Evolutionary conservation across 129 eudicot species (phyloP).

Genomic region (Calendula officinalis): DNA sequence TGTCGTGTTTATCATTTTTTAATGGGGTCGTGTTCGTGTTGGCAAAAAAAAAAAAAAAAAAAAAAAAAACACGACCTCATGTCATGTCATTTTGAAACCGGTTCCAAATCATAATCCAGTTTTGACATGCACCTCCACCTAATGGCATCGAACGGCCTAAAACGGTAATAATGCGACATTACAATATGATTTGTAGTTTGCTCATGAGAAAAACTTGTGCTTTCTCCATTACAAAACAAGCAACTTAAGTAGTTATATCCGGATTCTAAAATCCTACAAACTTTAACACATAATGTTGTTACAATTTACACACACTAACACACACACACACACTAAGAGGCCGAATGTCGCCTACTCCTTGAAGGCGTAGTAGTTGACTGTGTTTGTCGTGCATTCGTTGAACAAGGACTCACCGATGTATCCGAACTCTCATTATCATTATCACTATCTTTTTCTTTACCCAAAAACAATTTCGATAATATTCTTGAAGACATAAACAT

Average conservation of each 20-base stretch:
- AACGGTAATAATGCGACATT: no score
- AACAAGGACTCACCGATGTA: constrained; percentile 72
- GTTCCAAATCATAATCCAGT: no score
- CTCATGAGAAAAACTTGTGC: no score
- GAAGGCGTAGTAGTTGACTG: constrained; percentile 64
- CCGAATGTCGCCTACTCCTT: constrained; percentile 62
- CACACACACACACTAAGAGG: constrained; percentile 31
- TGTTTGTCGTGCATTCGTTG: constrained; percentile 58
- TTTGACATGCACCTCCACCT: no score
- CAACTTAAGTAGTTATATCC: neutral
- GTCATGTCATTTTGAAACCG: no score
- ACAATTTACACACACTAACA: constrained; percentile 15
- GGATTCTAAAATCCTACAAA: constrained; percentile 32
- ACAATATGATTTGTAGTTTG: no score
- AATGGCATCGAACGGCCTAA: no score
- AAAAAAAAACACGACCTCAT: no score
- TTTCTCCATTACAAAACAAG: no score
- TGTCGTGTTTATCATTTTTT: no score
- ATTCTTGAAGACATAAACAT: constrained; percentile 60
- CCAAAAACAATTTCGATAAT: constrained; percentile 73
- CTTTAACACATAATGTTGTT: constrained; percentile 2
- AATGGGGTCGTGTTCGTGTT: no score
- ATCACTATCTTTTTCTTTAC: constrained; percentile 65
- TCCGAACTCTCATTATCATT: constrained; percentile 82
- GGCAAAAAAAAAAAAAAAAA: no score